Percentiles rank a stretch among this genome's conserved stretches.
Conservation (phyloP, 352 stramenopile species). For the Phytophthora tubulina region DNA sequence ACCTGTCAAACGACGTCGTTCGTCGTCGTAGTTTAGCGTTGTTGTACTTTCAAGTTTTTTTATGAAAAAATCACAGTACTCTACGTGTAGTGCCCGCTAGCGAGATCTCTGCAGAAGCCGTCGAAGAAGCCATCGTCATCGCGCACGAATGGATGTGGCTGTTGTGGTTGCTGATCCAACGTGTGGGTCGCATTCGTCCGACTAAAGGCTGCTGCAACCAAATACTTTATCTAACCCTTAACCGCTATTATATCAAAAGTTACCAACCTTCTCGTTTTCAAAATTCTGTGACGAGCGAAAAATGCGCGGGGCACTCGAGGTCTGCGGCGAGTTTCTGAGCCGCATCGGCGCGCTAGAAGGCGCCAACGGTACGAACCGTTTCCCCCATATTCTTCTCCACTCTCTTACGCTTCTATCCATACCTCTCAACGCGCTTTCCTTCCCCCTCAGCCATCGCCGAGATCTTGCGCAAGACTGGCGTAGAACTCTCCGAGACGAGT, state of each 20-base stretch:
- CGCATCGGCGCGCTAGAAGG: slow-evolving; percentile 55
- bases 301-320: slow-evolving; percentile 56
- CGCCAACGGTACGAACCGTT: slow-evolving; percentile 38
- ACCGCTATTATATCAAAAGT: slow-evolving; percentile 10
- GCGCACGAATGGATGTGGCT: not conserved
- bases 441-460: slow-evolving; percentile 45
- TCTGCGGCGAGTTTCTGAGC: slow-evolving; percentile 65
- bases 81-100: too few species aligned
- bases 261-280: slow-evolving; percentile 17
- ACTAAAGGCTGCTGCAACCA: not conserved
- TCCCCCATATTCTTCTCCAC: slow-evolving; percentile 3
- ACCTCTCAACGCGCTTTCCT: not conserved
- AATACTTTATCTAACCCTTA: slow-evolving; percentile 7
- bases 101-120: not conserved
- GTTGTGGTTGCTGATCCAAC: not conserved
- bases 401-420: not conserved
- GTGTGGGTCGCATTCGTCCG: not conserved
- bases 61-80: too few species aligned
- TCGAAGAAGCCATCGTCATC: not conserved
- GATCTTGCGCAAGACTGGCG: slow-evolving; percentile 57
- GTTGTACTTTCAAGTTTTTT: too few species aligned
- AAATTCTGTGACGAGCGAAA: slow-evolving; percentile 14
- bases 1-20: slow-evolving; percentile 8
- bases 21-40: not conserved
- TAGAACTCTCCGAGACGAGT: slow-evolving; percentile 54